Conservation (phyloP, 202 grass and related monocot genomes). For the Saccharum hybrid region DNA sequence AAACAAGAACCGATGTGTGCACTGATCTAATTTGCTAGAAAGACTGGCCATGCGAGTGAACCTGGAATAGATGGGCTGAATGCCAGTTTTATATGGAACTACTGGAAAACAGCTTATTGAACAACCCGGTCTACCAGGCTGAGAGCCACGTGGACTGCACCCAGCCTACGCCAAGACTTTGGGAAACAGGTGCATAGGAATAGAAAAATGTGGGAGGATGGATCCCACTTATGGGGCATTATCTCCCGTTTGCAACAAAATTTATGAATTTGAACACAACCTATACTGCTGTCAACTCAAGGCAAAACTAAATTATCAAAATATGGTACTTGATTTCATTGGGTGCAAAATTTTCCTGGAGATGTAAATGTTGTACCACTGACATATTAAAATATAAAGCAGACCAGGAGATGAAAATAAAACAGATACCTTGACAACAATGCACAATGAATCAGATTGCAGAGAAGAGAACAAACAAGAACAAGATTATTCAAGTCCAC, state of each 20-base stretch:
- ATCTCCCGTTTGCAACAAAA: background rate
- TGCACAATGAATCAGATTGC: slow-evolving; percentile 69
- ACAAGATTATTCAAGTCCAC: slow-evolving; percentile 60
- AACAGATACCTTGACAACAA: slow-evolving; percentile 71
- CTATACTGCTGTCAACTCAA: slow-evolving; percentile 22
- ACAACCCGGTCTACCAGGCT: background rate
- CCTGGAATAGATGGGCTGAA: background rate
- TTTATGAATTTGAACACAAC: background rate
- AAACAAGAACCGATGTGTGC: background rate
- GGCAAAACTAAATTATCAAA: slow-evolving; percentile 14
- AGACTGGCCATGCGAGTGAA: background rate
- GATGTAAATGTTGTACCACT: background rate
- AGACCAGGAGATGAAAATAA: slow-evolving; percentile 14
- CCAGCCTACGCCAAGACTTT: background rate
- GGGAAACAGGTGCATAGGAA: background rate
- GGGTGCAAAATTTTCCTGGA: background rate
- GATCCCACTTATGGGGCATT: background rate
- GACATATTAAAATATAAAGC: slow-evolving; percentile 26
- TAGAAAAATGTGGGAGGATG: background rate
- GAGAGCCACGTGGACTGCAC: background rate
- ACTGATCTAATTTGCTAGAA: background rate
- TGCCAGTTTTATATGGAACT: background rate
- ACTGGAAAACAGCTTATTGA: background rate
- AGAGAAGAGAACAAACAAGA: slow-evolving; percentile 77
- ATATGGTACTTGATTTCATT: slow-evolving; percentile 8